Percentiles rank a stretch among this genome's conserved stretches.
Evolutionary conservation across 2,329 filamentous ascomycete genomes (phyloP).

Genomic region (Epichloe sibirici): DNA sequence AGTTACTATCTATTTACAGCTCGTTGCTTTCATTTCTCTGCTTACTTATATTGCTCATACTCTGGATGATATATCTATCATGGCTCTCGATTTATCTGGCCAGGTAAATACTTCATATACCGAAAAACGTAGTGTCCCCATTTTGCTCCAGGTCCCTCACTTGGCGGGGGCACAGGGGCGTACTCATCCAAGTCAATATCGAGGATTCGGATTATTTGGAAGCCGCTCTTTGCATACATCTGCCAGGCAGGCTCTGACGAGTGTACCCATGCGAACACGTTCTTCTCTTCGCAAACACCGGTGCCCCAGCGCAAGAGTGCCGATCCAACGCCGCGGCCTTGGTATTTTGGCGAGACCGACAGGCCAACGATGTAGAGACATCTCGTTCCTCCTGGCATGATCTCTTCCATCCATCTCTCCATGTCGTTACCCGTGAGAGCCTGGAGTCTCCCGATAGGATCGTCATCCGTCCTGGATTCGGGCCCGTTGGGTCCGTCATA

Average conservation of each 20-base stretch:
- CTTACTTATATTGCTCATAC: no score
- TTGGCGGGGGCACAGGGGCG: conserved; percentile 13
- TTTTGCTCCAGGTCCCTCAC: conserved; percentile 13
- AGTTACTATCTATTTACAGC: no score
- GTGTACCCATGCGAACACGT: conserved; percentile 22
- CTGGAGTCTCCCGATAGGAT: conserved; percentile 17
- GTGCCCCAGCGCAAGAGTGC: conserved; percentile 21
- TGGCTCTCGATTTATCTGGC: background rate
- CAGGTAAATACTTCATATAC: conserved; percentile 19
- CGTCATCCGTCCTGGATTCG: conserved; percentile 9
- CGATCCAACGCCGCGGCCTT: conserved; percentile 20
- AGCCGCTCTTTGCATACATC: conserved; percentile 20
- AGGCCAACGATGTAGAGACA: conserved; percentile 21
- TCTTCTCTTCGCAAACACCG: conserved; percentile 15
- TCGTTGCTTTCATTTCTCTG: background rate
- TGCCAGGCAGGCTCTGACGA: conserved; percentile 19
- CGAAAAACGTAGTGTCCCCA: conserved; percentile 23
- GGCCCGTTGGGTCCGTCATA: background rate
- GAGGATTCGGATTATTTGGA: conserved; percentile 16
- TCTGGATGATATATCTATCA: no score
- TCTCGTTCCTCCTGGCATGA: conserved; percentile 20
- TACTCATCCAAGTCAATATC: conserved; percentile 21
- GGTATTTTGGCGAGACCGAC: conserved; percentile 19
- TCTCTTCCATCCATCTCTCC: conserved; percentile 16
- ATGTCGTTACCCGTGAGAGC: conserved; percentile 19